phyloP scores from a whole-genome alignment of 2,329 filamentous ascomycete species.

The Magnaporthiopsis rhizophila region DNA sequence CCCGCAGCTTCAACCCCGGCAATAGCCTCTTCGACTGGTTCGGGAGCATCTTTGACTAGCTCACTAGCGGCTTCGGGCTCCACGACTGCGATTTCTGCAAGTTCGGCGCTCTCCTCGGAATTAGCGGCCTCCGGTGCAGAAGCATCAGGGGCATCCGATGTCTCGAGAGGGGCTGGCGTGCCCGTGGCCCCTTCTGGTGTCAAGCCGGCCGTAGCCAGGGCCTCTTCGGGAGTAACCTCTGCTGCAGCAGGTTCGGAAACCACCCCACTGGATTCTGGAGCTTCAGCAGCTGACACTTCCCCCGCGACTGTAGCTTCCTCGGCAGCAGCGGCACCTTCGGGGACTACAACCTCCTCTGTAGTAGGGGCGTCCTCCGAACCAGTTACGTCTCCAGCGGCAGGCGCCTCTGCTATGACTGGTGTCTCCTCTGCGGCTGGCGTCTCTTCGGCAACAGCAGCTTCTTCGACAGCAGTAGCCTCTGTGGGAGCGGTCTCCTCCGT shows the following conservation, averaged over 20 bases:
- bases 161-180: neutral
- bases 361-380: neutral
- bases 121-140: neutral
- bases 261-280: neutral
- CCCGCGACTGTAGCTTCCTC: neutral
- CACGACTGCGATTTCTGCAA: neutral
- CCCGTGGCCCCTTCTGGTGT: neutral
- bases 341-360: neutral
- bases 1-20: neutral
- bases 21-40: neutral
- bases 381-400: neutral
- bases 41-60: neutral
- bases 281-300: neutral
- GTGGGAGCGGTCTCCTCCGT: constrained; percentile 11
- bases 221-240: neutral
- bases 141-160: neutral
- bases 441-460: neutral
- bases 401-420: neutral
- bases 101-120: neutral
- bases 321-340: neutral
- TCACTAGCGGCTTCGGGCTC: neutral
- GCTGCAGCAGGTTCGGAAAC: neutral
- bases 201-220: too few species aligned
- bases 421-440: neutral
- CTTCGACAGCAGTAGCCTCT: constrained; percentile 11